phyloP scores from a whole-genome alignment of 495 filamentous ascomycete species.

The Chaetomium tenue region DNA sequence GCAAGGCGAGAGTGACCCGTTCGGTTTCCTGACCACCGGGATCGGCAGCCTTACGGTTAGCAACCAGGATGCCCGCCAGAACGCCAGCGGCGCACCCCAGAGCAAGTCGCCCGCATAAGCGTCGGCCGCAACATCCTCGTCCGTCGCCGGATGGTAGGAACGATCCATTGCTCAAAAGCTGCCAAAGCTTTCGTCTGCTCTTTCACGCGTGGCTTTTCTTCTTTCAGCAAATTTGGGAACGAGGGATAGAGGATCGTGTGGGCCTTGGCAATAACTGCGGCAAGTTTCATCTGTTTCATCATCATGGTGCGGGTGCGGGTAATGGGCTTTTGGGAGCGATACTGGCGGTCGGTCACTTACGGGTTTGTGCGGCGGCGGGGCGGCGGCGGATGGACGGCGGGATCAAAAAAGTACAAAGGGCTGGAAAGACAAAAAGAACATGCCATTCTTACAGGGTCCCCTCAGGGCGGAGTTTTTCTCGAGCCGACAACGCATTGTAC shows the following conservation, averaged over 20 bases:
- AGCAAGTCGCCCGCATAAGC: conserved; percentile 64
- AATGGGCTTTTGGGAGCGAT: conserved; percentile 35
- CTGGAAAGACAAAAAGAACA: conserved; percentile 48
- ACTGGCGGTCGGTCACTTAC: conserved; percentile 28
- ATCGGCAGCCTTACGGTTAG: conserved; percentile 78
- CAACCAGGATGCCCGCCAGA: conserved; percentile 78
- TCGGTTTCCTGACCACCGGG: conserved; percentile 82
- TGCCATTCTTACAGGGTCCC: conserved; percentile 36
- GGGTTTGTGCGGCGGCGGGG: conserved; percentile 23
- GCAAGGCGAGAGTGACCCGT: conserved; percentile 69
- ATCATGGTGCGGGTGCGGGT: conserved; percentile 24
- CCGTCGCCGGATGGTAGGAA: conserved; percentile 16
- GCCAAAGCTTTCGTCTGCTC: conserved; percentile 24
- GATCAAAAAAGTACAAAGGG: conserved; percentile 38
- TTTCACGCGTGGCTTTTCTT: conserved; percentile 31
- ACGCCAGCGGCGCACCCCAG: conserved; percentile 60
- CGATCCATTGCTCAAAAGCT: conserved; percentile 21
- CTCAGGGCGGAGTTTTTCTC: conserved; percentile 38
- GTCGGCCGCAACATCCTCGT: background rate
- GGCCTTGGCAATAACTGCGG: conserved; percentile 42
- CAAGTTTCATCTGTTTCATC: conserved; percentile 39
- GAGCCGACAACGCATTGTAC: conserved; percentile 40
- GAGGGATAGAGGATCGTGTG: conserved; percentile 37
- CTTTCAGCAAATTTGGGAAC: conserved; percentile 31
- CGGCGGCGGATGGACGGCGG: conserved; percentile 29